A percentile compares a stretch with the other conserved stretches of the same genome.
Evolutionary conservation across 305 asterid species (phyloP).

Genomic region (Rubia balearica): DNA sequence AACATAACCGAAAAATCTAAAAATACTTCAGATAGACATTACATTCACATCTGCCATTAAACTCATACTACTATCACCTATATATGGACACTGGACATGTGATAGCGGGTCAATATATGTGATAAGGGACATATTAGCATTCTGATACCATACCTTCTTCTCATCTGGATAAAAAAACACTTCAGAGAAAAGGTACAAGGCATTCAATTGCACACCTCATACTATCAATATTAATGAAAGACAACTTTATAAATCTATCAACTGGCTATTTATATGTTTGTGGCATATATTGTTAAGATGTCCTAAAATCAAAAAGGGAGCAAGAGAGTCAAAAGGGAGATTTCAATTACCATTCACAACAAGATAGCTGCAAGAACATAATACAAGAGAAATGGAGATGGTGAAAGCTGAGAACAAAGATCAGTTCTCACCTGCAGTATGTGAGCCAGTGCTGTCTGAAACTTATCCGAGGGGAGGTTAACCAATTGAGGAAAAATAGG

Average conservation of each 20-base stretch:
- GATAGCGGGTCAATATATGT: background rate
- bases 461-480: conserved; percentile 82
- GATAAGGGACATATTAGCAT: background rate
- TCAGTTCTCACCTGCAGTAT: conserved; percentile 61
- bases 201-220: background rate
- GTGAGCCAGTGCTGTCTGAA: conserved; percentile 95
- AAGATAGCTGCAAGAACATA: background rate
- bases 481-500: conserved; percentile 89
- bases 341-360: background rate
- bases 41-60: background rate
- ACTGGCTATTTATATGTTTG: background rate
- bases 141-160: background rate
- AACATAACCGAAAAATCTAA: too few species aligned
- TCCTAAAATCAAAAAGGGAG: background rate
- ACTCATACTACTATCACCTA: background rate
- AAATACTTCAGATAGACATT: too few species aligned
- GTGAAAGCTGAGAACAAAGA: conserved; percentile 15
- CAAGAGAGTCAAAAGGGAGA: background rate
- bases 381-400: background rate
- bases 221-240: background rate
- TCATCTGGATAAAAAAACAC: too few species aligned
- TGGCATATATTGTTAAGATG: background rate
- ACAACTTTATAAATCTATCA: background rate
- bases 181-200: too few species aligned
- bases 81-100: background rate